Base-by-base conservation (phyloP, 495 filamentous ascomycete species). In the Podospora didyma region DNA sequence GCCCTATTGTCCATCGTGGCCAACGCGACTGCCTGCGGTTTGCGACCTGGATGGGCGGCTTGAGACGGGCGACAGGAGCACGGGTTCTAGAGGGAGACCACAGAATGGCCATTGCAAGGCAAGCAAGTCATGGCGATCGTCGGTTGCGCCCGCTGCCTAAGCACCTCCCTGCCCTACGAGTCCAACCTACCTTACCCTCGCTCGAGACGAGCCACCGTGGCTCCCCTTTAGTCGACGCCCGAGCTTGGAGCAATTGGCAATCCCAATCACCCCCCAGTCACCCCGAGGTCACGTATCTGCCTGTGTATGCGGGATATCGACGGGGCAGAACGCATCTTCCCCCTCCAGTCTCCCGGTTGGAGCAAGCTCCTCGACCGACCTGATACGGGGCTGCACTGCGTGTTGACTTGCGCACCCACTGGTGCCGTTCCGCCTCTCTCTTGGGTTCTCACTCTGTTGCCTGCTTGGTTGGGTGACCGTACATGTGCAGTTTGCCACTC, bases 401-500 rank as follows among this genome's bases (percentile, higher is more conserved):
- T 56, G 59, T 55, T 59, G 24, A 59, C 54, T 23, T 49, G 39
- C 22, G 34, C 59, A 37, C 50, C 55, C 55, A 59, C 45, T 24
- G n/a, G 39, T 37, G 46, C 49, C 48, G 31, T 53, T 60, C 56
- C 53, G 51, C 57, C 53, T 47, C 47, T 41, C n/a, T 19, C 50
- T 41, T 58, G 44, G 31, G 49, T 35, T 39, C 41, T 31, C 35
- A 31, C 28, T 35, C 46, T 44, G 54, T 46, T 54, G 34, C 45
- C 34, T 23, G 17, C 31, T 45, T 37, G 44, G 21, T 42, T 54
- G 37, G 52, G 62, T 59, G 59, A 58, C 58, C 68, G 57, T n/a
- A n/a, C n/a, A n/a, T 57, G 35, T 59, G 52, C 57, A 62, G 51
- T 62, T 69, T 63, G 64, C 64, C 64, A 67, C 66, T 55, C 57